Evolutionary conservation across 805 yeast genomes (phyloP).

Genomic region (Kluyveromyces aestuarii): DNA sequence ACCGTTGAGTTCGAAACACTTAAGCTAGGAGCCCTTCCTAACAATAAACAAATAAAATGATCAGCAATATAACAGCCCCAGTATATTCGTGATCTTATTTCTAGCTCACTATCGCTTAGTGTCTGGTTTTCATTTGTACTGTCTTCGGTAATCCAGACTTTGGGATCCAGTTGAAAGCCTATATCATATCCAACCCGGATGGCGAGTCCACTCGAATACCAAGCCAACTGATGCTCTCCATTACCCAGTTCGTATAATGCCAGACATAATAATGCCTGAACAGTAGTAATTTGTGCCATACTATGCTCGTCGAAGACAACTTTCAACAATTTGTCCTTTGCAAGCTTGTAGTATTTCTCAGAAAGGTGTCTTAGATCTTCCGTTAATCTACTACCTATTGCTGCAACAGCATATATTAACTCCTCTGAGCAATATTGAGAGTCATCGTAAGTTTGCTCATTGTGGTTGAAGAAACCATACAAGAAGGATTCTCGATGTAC

Average conservation of each 20-base stretch:
- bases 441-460: slow-evolving; percentile 30
- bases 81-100: slow-evolving; percentile 49
- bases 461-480: slow-evolving; percentile 51
- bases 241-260: slow-evolving; percentile 56
- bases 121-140: slow-evolving; percentile 28
- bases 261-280: slow-evolving; percentile 49
- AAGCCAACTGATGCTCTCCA: slow-evolving; percentile 49
- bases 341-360: slow-evolving; percentile 37
- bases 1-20: slow-evolving; percentile 51
- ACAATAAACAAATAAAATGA: slow-evolving; percentile 48
- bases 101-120: slow-evolving; percentile 41
- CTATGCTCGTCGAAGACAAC: slow-evolving; percentile 30
- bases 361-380: slow-evolving; percentile 35
- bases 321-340: slow-evolving; percentile 34
- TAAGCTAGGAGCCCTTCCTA: slow-evolving; percentile 50
- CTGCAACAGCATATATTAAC: slow-evolving; percentile 46
- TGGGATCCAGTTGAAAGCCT: slow-evolving; percentile 54
- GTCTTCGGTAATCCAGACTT: slow-evolving; percentile 41
- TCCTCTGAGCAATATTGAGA: slow-evolving; percentile 47
- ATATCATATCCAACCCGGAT: slow-evolving; percentile 57
- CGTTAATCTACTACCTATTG: slow-evolving; percentile 47
- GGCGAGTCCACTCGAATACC: slow-evolving; percentile 57
- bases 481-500: slow-evolving; percentile 57
- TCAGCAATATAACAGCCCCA: slow-evolving; percentile 65
- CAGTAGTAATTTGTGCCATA: slow-evolving; percentile 39